Evolutionary conservation across 2,329 filamentous ascomycete genomes (phyloP).

Genomic region (Plectosphaerella sp.): DNA sequence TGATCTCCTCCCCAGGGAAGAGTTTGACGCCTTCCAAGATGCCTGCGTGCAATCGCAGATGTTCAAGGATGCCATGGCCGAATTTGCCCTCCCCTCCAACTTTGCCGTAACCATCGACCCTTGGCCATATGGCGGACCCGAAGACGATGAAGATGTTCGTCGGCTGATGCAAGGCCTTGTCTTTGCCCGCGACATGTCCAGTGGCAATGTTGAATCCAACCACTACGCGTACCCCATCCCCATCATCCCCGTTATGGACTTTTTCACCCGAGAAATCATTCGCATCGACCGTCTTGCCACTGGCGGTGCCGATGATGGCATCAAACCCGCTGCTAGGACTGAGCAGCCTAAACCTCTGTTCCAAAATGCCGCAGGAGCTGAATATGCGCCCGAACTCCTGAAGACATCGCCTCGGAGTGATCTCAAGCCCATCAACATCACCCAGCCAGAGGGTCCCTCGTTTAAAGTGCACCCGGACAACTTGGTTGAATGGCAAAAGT

Average conservation of each 20-base stretch:
- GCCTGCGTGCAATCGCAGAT: slow-evolving; percentile 35
- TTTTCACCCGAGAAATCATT: slow-evolving; percentile 47
- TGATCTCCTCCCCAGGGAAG: slow-evolving; percentile 19
- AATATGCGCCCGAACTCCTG: slow-evolving; percentile 49
- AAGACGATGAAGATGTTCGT: slow-evolving; percentile 30
- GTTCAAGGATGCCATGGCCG: slow-evolving; percentile 41
- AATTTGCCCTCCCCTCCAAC: slow-evolving; percentile 40
- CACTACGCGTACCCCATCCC: slow-evolving; percentile 60
- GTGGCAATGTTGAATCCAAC: slow-evolving; percentile 50
- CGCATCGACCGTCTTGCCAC: slow-evolving; percentile 54
- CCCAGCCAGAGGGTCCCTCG: slow-evolving; percentile 64
- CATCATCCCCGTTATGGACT: slow-evolving; percentile 55
- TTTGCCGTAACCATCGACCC: slow-evolving; percentile 42
- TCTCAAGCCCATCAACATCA: slow-evolving; percentile 64
- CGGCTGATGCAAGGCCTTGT: slow-evolving; percentile 47
- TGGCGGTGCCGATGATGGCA: slow-evolving; percentile 38
- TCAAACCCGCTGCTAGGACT: slow-evolving; percentile 27
- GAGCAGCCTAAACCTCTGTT: slow-evolving; percentile 40
- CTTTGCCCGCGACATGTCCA: slow-evolving; percentile 37
- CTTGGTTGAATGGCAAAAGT: slow-evolving; percentile 60
- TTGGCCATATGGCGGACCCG: slow-evolving; percentile 61
- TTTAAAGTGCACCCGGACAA: slow-evolving; percentile 52
- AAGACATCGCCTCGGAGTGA: slow-evolving; percentile 41
- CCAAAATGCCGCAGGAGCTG: slow-evolving; percentile 30
- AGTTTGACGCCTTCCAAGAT: slow-evolving; percentile 35